Conservation (phyloP, 306 rosid species). For the Urtica urens region DNA sequence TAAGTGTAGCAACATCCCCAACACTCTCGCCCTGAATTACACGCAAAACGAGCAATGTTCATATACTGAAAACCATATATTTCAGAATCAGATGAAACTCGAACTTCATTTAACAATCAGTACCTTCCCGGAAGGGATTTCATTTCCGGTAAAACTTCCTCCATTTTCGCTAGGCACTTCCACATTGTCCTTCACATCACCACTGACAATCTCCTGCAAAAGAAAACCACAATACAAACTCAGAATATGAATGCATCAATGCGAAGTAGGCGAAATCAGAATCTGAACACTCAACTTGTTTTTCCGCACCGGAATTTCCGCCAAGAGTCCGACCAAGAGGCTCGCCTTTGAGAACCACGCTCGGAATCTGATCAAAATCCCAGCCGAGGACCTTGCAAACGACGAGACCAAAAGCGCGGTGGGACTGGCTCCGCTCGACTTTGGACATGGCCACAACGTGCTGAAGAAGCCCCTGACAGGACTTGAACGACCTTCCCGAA, state of each 20-base stretch:
- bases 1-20: neutral
- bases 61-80: no score
- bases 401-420: constrained; percentile 44
- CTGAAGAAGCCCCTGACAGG: constrained; percentile 42
- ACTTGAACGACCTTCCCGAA: constrained; percentile 43
- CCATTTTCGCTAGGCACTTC: neutral
- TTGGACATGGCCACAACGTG: constrained; percentile 34
- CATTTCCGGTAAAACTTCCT: neutral
- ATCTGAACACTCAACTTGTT: constrained; percentile 26
- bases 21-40: neutral
- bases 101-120: neutral
- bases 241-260: constrained; percentile 2
- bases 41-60: no score
- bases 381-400: constrained; percentile 58
- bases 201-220: neutral
- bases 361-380: constrained; percentile 45
- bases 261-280: neutral
- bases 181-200: constrained; percentile 3
- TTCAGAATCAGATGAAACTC: neutral
- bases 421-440: constrained; percentile 40
- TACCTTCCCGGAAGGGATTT: neutral
- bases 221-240: neutral
- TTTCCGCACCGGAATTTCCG: constrained; percentile 3
- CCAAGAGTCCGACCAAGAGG: constrained; percentile 28
- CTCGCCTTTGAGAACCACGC: constrained; percentile 37